These are phyloP conservation scores for Penicillium verrucosum DNA, from an alignment of 2,329 filamentous ascomycete species.

Conservation along the genomic window DNA sequence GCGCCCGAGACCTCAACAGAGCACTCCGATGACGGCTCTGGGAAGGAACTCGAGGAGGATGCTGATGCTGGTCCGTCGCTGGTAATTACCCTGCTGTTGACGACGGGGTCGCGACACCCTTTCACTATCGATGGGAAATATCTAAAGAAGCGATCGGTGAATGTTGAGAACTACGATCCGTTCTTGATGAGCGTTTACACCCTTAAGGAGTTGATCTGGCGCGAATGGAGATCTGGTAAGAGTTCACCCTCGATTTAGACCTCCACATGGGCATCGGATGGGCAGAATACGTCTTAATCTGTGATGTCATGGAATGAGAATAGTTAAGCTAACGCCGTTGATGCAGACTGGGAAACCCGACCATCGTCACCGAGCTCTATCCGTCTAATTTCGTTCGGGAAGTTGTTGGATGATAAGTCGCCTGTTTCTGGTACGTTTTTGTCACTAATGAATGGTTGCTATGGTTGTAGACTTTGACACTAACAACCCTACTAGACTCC, in stretches of 20 bases:
- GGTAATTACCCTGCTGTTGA: constrained; percentile 75
- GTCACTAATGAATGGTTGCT: not conserved
- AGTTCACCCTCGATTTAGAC: not conserved
- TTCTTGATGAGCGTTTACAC: constrained; percentile 91
- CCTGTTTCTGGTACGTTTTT: constrained; percentile 69
- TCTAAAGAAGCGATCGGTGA: constrained; percentile 73
- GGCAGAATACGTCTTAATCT: not conserved
- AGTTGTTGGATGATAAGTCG: constrained; percentile 84
- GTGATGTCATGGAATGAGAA: not conserved
- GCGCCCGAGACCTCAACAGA: constrained; percentile 22
- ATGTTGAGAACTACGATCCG: constrained; percentile 72
- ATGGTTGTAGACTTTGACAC: constrained; percentile 1
- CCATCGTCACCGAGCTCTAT: constrained; percentile 86
- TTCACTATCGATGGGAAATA: constrained; percentile 89
- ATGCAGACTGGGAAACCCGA: constrained; percentile 74
- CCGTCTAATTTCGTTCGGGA: constrained; percentile 86
- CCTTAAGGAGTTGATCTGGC: constrained; percentile 86
- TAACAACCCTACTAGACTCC: constrained; percentile 58
- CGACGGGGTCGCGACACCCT: constrained; percentile 77
- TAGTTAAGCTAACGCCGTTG: not conserved
- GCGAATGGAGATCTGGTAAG: constrained; percentile 79
- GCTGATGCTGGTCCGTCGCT: constrained; percentile 36
- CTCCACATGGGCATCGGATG: not conserved
- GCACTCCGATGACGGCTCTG: constrained; percentile 26
- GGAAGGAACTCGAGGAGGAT: constrained; percentile 40